Evolutionary conservation across 2,329 filamentous ascomycete genomes (phyloP).

Genomic region (Venturia nashicola): DNA sequence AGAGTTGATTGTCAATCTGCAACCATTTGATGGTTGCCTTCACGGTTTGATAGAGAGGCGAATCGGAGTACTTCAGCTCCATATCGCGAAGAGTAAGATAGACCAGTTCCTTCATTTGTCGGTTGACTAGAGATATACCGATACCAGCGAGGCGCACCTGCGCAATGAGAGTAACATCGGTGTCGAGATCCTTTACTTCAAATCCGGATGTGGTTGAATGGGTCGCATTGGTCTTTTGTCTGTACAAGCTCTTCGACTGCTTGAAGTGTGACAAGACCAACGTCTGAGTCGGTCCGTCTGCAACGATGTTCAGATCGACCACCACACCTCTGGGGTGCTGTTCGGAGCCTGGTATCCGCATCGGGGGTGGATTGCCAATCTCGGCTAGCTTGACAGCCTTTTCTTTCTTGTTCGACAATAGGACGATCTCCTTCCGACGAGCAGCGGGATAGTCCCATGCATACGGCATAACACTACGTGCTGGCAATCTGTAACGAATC

Average conservation of each 20-base stretch:
- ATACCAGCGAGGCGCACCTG: conserved; percentile 81
- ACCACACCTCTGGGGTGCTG: conserved; percentile 62
- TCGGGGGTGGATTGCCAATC: conserved; percentile 89
- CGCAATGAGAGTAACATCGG: conserved; percentile 76
- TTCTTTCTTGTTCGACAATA: conserved; percentile 67
- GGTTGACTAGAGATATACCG: conserved; percentile 86
- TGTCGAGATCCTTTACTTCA: conserved; percentile 87
- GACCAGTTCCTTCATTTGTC: conserved; percentile 79
- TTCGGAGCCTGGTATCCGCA: conserved; percentile 65
- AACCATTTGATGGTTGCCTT: conserved; percentile 95
- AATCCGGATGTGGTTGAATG: conserved; percentile 60
- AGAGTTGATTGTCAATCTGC: conserved; percentile 96
- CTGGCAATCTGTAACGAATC: conserved; percentile 81
- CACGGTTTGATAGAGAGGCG: conserved; percentile 83
- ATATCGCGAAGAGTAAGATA: conserved; percentile 91
- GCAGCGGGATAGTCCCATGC: conserved; percentile 98
- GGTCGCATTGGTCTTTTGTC: conserved; percentile 46
- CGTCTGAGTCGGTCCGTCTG: conserved; percentile 89
- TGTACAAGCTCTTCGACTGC: conserved; percentile 83
- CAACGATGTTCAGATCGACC: conserved; percentile 91
- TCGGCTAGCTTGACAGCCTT: conserved; percentile 90
- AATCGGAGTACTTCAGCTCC: conserved; percentile 82
- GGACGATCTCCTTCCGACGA: conserved; percentile 87
- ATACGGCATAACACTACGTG: conserved; percentile 97
- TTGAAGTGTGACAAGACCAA: conserved; percentile 91